Base-by-base conservation (phyloP, 164 flowering plant genomes). In the Warburgia ugandensis region DNA sequence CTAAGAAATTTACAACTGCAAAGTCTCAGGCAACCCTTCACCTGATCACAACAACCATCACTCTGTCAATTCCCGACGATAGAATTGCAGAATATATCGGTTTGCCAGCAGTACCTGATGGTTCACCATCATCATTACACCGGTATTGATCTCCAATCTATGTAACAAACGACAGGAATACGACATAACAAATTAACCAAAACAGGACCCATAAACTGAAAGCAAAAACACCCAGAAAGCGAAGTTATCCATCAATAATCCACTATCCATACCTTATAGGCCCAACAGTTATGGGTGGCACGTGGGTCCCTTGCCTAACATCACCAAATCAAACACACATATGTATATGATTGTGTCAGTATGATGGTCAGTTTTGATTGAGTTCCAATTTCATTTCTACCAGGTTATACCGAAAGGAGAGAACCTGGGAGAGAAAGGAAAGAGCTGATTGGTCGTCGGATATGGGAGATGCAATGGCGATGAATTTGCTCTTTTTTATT, bases 241-340 rank as follows among this genome's bases (percentile, higher is more conserved):
- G 6, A 39, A 10, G 10, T 13, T 16, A 22, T 16, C 25, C 45
- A 33, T 4, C 28, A 21, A 21, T n/a, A n/a, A n/a, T n/a, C n/a
- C n/a, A n/a, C n/a, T n/a, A 28, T 28, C 12, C 41, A 28, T 64
- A 91, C 95, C 96, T 86, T 86, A 52, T 84, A 92, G 9, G 99
- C 99, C 99, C 99, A 92, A 49, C 99, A 92, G 74, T 92, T 92
- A 61, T 92, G 99, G 17, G 82, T 79, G 8, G 99, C 97, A 13
- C 80, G 77, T 0, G 82, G 68, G 57, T 92, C 94, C 29, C 73
- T 54, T 9, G 86, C 99, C 97, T 89, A 17, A 40, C 14, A 29
- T 26, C 2, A 21, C 7, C 52, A 50, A 19, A 16, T 14, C 37
- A 45, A 23, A 26, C 13, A 23, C 27, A 23, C 1, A 42, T 20